phyloP scores from a whole-genome alignment of 2,329 filamentous ascomycete species.

The Aspergillus sojae region DNA sequence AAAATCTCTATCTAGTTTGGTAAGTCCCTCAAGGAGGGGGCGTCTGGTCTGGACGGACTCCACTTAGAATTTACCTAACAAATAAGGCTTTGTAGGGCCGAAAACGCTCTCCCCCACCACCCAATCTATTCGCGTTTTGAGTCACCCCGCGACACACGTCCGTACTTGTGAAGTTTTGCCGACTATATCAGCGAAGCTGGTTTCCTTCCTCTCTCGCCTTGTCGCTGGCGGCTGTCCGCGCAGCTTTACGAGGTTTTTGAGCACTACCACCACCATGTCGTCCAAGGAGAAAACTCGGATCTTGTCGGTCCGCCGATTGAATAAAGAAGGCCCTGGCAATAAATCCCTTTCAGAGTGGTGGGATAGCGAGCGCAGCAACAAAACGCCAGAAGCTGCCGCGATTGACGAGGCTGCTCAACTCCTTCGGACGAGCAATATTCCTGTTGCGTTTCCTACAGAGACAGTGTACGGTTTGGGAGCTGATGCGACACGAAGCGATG shows the following conservation, averaged over 20 bases:
- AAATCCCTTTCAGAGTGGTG: constrained; percentile 43
- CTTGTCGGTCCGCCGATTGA: constrained; percentile 42
- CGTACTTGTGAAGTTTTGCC: background rate
- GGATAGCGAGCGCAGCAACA: constrained; percentile 36
- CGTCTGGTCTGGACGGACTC: background rate
- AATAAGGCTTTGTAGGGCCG: constrained; percentile 5
- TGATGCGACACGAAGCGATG: constrained; percentile 81
- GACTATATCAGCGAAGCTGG: constrained; percentile 30
- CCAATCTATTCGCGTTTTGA: constrained; percentile 1
- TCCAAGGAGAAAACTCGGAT: constrained; percentile 35
- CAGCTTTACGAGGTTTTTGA: constrained; percentile 29
- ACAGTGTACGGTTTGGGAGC: constrained; percentile 98
- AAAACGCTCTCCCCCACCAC: constrained; percentile 1
- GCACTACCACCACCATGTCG: constrained; percentile 26
- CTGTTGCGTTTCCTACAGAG: constrained; percentile 95
- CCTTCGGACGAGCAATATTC: constrained; percentile 67
- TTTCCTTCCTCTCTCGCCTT: constrained; percentile 25
- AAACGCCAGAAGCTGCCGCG: constrained; percentile 51
- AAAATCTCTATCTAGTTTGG: background rate
- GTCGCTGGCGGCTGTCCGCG: constrained; percentile 34
- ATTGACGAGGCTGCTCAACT: constrained; percentile 68
- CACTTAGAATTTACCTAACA: constrained; percentile 1
- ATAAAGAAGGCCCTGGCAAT: constrained; percentile 34
- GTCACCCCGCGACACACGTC: background rate
- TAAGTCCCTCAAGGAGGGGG: constrained; percentile 2